These are phyloP conservation scores for Nephelium lappaceum DNA, from an alignment of 345 rosid species.

Conservation along the genomic window DNA sequence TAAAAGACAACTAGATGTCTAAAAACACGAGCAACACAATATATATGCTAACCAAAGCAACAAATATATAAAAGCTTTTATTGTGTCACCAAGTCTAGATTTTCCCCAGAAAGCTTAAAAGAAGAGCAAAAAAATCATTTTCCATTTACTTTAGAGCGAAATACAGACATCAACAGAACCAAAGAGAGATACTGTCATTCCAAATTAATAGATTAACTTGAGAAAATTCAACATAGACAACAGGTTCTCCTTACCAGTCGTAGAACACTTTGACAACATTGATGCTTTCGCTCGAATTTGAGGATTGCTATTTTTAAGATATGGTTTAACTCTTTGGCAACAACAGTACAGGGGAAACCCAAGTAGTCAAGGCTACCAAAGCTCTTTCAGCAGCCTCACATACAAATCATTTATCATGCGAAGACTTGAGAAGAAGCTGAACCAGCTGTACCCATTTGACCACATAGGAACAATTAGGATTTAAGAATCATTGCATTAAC, in stretches of 20 bases:
- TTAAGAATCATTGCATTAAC: conserved; percentile 7
- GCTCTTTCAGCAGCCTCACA: conserved; percentile 97
- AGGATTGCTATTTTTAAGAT: conserved; percentile 82
- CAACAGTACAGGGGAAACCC: conserved; percentile 60
- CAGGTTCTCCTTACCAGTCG: conserved; percentile 55
- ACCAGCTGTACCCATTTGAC: conserved; percentile 60
- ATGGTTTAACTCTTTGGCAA: conserved; percentile 81
- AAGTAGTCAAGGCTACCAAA: conserved; percentile 71
- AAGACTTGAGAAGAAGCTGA: conserved; percentile 92
- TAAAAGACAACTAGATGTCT: no score
- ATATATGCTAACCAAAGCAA: no score
- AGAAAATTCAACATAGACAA: background rate
- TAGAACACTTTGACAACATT: conserved; percentile 73
- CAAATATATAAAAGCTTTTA: background rate
- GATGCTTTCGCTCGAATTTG: conserved; percentile 96
- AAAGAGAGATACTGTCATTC: background rate
- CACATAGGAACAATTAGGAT: conserved; percentile 12
- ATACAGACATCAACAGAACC: no score
- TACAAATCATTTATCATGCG: conserved; percentile 93
- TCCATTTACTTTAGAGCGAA: background rate
- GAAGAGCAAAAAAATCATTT: no score
- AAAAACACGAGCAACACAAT: no score
- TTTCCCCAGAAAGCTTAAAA: background rate
- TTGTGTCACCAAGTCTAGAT: background rate
- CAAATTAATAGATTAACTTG: no score